Evolutionary conservation across 83 land plant species (phyloP).

Genomic region (Picea abies): DNA sequence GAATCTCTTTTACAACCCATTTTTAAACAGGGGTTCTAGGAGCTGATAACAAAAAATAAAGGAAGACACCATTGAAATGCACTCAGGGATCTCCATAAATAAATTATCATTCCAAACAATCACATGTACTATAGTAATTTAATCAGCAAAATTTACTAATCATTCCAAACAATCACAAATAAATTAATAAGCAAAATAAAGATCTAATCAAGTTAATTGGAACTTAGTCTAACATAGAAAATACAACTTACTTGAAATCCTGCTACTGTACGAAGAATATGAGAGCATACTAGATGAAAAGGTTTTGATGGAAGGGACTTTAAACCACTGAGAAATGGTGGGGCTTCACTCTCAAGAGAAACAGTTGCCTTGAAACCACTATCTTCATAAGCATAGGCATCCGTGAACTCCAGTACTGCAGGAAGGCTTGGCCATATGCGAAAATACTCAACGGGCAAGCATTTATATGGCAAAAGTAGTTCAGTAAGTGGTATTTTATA

Average conservation of each 20-base stretch:
- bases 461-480: slow-evolving; percentile 81
- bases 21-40: neutral
- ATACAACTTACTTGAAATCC: slow-evolving; percentile 82
- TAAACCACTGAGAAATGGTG: slow-evolving; percentile 85
- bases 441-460: slow-evolving; percentile 95
- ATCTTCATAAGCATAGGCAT: slow-evolving; percentile 89
- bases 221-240: neutral
- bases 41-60: slow-evolving; percentile 1
- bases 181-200: neutral
- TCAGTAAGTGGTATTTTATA: slow-evolving; percentile 93
- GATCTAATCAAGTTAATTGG: neutral
- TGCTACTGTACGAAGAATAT: slow-evolving; percentile 87
- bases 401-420: slow-evolving; percentile 91
- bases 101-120: neutral
- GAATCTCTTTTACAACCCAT: neutral
- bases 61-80: neutral
- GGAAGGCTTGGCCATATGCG: slow-evolving; percentile 99
- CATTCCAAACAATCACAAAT: neutral
- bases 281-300: slow-evolving; percentile 92
- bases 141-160: neutral
- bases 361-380: slow-evolving; percentile 95
- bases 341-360: slow-evolving; percentile 76
- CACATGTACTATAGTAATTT: neutral
- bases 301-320: slow-evolving; percentile 92
- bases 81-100: neutral